Base-by-base conservation (phyloP, 1,284 basidiomycete species). In the Irpex sp. region DNA sequence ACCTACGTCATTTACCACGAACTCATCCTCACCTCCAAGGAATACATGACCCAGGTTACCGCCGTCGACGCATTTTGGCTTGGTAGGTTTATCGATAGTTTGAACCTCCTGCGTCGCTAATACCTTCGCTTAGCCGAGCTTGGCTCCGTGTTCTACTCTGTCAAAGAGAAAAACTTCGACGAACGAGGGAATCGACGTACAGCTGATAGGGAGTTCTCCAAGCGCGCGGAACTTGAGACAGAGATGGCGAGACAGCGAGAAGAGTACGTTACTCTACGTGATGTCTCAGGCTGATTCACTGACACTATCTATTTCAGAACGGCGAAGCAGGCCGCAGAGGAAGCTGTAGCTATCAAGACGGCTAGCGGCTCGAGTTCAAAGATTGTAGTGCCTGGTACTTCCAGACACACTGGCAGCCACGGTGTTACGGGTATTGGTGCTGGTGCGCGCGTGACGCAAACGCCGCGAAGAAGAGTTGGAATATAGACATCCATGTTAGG, bases 1-100 rank as follows among this genome's bases (percentile, higher is more conserved):
- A 92, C 95, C 56, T 98, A 97, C 74, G 93, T 98, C 43, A 88
- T 99, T 36, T 98, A 98, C 74, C 97, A 99, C 72, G 96, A 99
- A 73, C 83, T 97, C 57, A 95, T 97, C 64, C 80, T 97, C 68
- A 97, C 95, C 3, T 95, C 93, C 31, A 97, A 93, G 78, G 89
- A 96, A 78, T 97, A 98, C 77, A 97, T 97, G 94, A 96, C 94
- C 19, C 94, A 95, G 73, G 95, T 98, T 13, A 97, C 96, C 1
- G 89, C 95, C 0, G 92, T 98, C 61, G 94, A 98, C 72, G 89
- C 95, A 3, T 94, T 95, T 76, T 98, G 96, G 95, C 84, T 98
- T 37, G 93, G 91, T 93, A 72, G 58, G 78, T 70, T 33, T 19
- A 13, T 35, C 33, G 9, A 39, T 65, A 72, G 68, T 57, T 39